Evolutionary conservation across 2,329 filamentous ascomycete species (phyloP), one percentile per base, ranked within the genome.

Genomic region (Venturia aucupariae): DNA sequence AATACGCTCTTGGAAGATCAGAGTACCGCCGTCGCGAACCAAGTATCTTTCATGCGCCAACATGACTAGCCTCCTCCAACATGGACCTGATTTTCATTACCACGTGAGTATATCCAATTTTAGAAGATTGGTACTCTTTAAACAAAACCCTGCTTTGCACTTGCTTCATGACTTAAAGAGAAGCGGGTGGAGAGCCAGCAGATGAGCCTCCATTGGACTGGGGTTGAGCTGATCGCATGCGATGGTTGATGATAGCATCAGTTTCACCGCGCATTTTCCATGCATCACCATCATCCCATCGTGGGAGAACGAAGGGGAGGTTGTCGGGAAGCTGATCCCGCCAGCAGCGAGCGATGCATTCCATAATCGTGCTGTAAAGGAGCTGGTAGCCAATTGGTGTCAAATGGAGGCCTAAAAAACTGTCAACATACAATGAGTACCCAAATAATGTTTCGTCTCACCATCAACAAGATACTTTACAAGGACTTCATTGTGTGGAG

Each of bases 401-500:
- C n/a, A 35, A 51, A 44, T 35, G 32, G 30, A 57, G 7, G 24
- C 41, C 32, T 62, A 22, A 13, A 13, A 13, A 22, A 8, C n/a
- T 55, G 22, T 55, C 22, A 63, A 30, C 24, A 2, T 32, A 22
- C 11, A 10, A 57, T 3, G 27, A 22, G 17, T 13, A 17, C 30
- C 11, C 6, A 35, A n/a, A 4, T 17, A 30, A 42, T 15, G 22
- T 6, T n/a, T 1, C 15, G 11, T 55, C 80, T 66, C 69, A 84
- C 84, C 85, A 74, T 86, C 85, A 61, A 77, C 77, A 67, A 87
- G 75, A 63, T 85, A 74, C 30, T 75, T 74, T 30, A 76, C 75
- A 55, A 87, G 72, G 10, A 74, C 77, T 63, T 86, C 81, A 71
- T 86, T 88, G 60, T 81, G 69, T 73, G 84, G 72, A 75, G 84